Evolutionary conservation across 495 filamentous ascomycete species (phyloP), one percentile per base, ranked within the genome.

Genomic region (Aspergillus steynii): DNA sequence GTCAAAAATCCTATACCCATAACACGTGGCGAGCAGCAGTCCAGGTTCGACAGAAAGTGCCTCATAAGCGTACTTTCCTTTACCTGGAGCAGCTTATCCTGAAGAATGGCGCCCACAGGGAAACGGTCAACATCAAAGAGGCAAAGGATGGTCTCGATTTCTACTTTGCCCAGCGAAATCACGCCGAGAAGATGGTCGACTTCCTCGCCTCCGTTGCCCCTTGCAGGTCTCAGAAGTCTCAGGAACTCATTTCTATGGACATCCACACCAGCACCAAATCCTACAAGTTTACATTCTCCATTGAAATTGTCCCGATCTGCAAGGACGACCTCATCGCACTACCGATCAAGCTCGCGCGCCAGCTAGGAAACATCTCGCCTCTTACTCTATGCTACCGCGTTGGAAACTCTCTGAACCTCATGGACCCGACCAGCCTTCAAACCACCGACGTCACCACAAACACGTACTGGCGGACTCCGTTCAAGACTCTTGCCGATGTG

Each of bases 51-150:
- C 96, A 99, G 76, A 96, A 97, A 71, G 96, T 99, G 28, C 86
- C 90, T 0, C 96, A 99, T 75, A 99, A 99, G 82, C 84, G 96
- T 62, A 98, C 95, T 5, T 98, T 99, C 77, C 77, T 98, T 7
- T 96, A 91, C 75, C 89, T 99, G 15, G 96, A 99, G 68, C 96
- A 99, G 76, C 81, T 98, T 29, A 96, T 99, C 71, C 79, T 99
- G 31, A 97, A 96, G 77, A 89, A 97, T 69, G 84, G 85, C 31
- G 95, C 94, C 2, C 95, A 99, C 71, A 87, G 86, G 63, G 93
- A 99, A 62, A 91, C 93, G 1, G 90, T 96, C 71, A 98, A 97
- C 73, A 98, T 99, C 74, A 96, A 96, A 68, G 95, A 99, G 69
- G 88, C 88, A 8, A 91, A 90, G 71, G 88, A 96, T 67, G 96